Conservation (phyloP, 2,329 filamentous ascomycete species). For the Ceratocystis alfenasii region DNA sequence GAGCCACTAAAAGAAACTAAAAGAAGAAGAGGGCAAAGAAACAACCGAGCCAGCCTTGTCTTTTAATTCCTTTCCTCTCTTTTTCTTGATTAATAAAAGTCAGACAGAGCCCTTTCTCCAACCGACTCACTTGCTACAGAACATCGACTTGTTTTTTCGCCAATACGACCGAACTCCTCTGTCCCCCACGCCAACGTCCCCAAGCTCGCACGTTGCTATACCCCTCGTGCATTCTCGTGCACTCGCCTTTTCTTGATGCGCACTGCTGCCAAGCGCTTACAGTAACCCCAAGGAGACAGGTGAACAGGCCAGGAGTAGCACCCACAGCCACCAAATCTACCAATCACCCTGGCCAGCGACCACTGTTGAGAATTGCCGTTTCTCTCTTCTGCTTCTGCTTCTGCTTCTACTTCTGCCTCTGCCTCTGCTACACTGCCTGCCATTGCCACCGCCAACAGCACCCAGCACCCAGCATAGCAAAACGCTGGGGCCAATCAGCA, state of each 20-base stretch:
- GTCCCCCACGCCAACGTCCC: background rate
- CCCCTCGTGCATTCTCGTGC: constrained; percentile 8
- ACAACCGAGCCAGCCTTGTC: background rate
- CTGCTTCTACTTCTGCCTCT: background rate
- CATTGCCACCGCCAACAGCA: background rate
- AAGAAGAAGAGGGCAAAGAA: background rate
- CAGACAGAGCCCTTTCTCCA: background rate
- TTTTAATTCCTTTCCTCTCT: background rate
- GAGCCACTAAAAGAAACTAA: constrained; percentile 1
- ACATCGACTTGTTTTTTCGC: background rate
- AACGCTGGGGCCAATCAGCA: background rate
- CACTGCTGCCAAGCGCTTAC: constrained; percentile 21
- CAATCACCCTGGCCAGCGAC: too few relatives aligned
- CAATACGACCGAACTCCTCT: constrained; percentile 3
- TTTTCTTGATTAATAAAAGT: background rate
- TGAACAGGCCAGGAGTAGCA: background rate
- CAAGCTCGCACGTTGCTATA: background rate
- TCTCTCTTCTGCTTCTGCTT: background rate
- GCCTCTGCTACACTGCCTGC: background rate
- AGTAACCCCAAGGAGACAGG: constrained; percentile 19
- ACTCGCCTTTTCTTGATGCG: constrained; percentile 7
- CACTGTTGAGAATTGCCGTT: background rate
- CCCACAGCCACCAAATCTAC: background rate
- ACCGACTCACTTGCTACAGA: background rate
- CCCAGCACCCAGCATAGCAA: background rate